Conservation (phyloP, 306 rosid species). For the Glycyrrhiza uralensis region DNA sequence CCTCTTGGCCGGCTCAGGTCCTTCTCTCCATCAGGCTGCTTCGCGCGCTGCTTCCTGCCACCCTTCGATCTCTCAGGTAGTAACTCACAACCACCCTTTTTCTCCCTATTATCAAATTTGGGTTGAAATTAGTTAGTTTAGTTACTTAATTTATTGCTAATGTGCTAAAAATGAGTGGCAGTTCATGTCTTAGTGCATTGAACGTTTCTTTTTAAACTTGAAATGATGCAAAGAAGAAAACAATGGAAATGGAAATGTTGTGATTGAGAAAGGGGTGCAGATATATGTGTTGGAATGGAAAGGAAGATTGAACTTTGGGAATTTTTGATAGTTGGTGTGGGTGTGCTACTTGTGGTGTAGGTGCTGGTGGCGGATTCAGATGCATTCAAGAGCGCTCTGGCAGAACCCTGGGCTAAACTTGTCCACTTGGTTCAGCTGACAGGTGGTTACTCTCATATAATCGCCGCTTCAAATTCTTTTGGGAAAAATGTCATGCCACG, state of each 20-base stretch:
- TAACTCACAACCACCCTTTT: neutral
- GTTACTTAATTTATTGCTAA: neutral
- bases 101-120: neutral
- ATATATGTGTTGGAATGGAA: neutral
- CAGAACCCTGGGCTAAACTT: constrained; percentile 89
- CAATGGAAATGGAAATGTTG: neutral
- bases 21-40: constrained; percentile 77
- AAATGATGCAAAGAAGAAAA: neutral
- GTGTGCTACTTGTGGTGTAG: constrained; percentile 40
- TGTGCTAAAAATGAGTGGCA: neutral
- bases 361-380: constrained; percentile 88
- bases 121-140: neutral
- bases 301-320: constrained; percentile 7
- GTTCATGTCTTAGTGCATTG: neutral
- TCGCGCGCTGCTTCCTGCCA: constrained; percentile 62
- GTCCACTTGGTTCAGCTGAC: constrained; percentile 71
- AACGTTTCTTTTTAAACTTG: constrained; percentile 3
- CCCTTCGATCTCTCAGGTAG: constrained; percentile 75
- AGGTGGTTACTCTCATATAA: constrained; percentile 70
- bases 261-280: neutral
- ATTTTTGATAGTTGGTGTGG: constrained; percentile 21
- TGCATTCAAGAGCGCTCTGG: constrained; percentile 54
- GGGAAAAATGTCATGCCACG: constrained; percentile 85
- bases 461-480: constrained; percentile 75
- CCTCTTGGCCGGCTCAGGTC: constrained; percentile 83